Evolutionary conservation across 73 alveolate species (phyloP).

Genomic region (Breviolum minutum): DNA sequence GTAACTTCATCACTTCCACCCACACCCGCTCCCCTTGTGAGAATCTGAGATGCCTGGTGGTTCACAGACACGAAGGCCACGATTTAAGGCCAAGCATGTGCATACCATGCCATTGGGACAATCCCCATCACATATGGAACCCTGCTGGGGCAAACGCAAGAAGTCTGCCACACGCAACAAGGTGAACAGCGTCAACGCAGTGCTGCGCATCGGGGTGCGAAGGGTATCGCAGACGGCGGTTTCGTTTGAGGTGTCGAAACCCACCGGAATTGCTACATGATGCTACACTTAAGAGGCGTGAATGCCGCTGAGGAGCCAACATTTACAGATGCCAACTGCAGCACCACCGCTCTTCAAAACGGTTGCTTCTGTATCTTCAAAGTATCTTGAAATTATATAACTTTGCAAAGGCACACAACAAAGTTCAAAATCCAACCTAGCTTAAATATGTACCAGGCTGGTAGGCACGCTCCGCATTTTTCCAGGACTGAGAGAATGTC

Average conservation of each 20-base stretch:
- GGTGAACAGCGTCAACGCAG: background rate
- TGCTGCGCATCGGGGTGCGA: conserved; percentile 21
- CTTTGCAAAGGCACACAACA: no score
- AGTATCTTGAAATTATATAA: no score
- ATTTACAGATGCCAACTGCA: no score
- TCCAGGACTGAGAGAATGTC: no score
- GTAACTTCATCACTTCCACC: background rate
- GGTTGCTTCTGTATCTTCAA: no score
- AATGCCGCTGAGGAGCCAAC: background rate
- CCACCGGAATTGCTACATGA: conserved; percentile 25
- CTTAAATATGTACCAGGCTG: no score
- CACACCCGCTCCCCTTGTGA: background rate
- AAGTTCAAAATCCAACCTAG: no score
- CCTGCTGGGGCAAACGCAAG: conserved; percentile 50
- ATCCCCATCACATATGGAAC: conserved; percentile 14
- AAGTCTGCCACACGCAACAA: conserved; percentile 26
- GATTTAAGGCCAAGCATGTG: conserved; percentile 65
- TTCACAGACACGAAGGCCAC: conserved; percentile 82
- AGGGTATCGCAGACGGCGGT: background rate
- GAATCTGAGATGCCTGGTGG: background rate
- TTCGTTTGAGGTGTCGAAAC: background rate
- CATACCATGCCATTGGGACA: conserved; percentile 45
- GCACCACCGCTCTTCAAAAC: no score
- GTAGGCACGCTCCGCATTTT: no score
- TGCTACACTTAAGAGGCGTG: background rate